phyloP scores from a whole-genome alignment of 768 basidiomycete genomes.

The Obba rivulosa region DNA sequence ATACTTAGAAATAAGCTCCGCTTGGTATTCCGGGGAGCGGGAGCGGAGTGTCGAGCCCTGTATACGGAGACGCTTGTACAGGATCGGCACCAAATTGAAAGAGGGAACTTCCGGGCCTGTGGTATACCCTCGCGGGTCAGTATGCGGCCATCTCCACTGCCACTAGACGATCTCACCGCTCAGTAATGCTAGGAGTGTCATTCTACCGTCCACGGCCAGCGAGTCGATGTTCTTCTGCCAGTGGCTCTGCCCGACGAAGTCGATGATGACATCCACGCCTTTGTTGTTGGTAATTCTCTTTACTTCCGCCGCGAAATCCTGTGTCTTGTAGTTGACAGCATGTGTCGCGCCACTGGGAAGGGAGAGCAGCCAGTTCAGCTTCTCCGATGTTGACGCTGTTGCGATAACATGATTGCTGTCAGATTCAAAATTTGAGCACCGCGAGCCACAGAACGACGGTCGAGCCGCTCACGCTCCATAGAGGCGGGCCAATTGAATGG shows the following conservation, averaged over 20 bases:
- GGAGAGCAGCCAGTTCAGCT: constrained; percentile 69
- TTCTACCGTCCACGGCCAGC: constrained; percentile 66
- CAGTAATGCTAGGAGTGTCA: constrained; percentile 61
- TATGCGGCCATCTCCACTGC: background rate
- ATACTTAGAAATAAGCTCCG: constrained; percentile 57
- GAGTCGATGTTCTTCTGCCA: constrained; percentile 69
- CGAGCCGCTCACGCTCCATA: constrained; percentile 58
- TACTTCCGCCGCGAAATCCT: constrained; percentile 73
- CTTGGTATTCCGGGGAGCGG: constrained; percentile 71
- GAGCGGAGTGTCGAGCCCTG: constrained; percentile 85
- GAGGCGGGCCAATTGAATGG: constrained; percentile 78
- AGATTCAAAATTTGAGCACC: background rate
- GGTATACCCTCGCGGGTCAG: background rate
- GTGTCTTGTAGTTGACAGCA: constrained; percentile 77
- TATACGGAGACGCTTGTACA: constrained; percentile 82
- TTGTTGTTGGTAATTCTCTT: constrained; percentile 60
- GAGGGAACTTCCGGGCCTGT: constrained; percentile 48
- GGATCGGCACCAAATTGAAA: constrained; percentile 57
- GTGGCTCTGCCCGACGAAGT: constrained; percentile 76
- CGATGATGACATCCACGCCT: constrained; percentile 81
- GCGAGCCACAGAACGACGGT: constrained; percentile 6
- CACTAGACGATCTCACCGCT: constrained; percentile 44
- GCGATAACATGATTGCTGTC: constrained; percentile 66
- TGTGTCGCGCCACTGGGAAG: constrained; percentile 69
- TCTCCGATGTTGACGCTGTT: constrained; percentile 81